Evolutionary conservation across 164 flowering plant genomes (phyloP).

Genomic region (Liquidambar formosana): DNA sequence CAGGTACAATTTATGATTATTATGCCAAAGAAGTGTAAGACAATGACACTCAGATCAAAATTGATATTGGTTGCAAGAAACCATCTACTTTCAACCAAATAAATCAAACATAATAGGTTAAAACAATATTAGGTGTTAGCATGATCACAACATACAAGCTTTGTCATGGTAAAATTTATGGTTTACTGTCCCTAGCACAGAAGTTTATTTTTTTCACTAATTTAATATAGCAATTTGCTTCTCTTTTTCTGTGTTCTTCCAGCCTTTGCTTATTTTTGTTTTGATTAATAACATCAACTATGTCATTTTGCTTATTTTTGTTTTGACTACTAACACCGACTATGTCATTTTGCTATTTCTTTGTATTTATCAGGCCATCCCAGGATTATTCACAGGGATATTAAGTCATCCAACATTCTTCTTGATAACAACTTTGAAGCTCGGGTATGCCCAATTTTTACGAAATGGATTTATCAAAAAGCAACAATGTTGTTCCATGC

Average conservation of each 20-base stretch:
- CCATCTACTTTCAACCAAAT: too few species aligned
- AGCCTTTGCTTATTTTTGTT: too few species aligned
- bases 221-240: not conserved
- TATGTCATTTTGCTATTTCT: not conserved
- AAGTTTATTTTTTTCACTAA: not conserved
- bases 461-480: not conserved
- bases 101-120: too few species aligned
- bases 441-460: slow-evolving; percentile 27
- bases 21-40: too few species aligned
- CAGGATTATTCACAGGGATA: slow-evolving; percentile 56
- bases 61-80: too few species aligned
- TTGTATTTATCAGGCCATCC: slow-evolving; percentile 38
- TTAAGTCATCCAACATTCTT: slow-evolving; percentile 58
- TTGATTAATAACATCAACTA: not conserved
- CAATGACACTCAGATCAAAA: too few species aligned
- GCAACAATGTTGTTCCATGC: not conserved
- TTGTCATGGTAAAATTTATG: not conserved
- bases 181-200: not conserved
- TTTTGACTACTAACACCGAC: not conserved
- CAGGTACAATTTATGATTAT: too few species aligned
- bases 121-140: too few species aligned
- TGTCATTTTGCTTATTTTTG: not conserved
- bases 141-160: not conserved
- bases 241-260: not conserved
- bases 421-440: slow-evolving; percentile 51